Percentiles rank a stretch among this genome's conserved stretches.
Evolutionary conservation across 163 green algal genomes (phyloP).

Genomic region (Chlorella variabilis): DNA sequence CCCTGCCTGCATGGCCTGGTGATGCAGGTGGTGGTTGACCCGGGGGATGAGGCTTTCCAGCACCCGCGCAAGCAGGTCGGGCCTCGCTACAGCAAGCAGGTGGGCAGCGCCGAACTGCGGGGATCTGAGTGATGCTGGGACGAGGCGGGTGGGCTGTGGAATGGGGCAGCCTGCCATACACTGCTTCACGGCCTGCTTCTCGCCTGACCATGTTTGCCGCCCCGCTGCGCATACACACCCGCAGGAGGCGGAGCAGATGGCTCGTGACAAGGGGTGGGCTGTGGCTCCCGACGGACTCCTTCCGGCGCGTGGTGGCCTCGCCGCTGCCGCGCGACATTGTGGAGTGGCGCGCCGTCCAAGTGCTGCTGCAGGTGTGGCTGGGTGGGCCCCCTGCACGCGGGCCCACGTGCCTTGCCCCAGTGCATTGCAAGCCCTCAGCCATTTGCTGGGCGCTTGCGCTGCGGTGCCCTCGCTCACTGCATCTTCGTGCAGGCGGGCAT

Average conservation of each 20-base stretch:
- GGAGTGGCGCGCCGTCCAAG: constrained; percentile 42
- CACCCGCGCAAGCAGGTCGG: constrained; percentile 51
- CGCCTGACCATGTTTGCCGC: too few relatives aligned
- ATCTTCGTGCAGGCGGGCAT: constrained; percentile 8
- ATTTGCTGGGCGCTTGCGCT: background rate
- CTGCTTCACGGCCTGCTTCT: too few relatives aligned
- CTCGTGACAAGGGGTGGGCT: constrained; percentile 37
- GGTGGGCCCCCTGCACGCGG: too few relatives aligned
- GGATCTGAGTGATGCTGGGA: too few relatives aligned
- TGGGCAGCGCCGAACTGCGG: background rate
- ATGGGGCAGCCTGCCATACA: too few relatives aligned
- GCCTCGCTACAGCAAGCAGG: constrained; percentile 33
- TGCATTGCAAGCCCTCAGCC: background rate
- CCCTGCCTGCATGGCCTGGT: too few relatives aligned
- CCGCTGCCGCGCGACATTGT: constrained; percentile 40
- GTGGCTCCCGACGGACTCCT: constrained; percentile 44
- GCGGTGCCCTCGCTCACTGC: background rate
- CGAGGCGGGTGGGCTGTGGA: too few relatives aligned
- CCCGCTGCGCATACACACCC: too few relatives aligned
- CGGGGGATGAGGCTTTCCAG: constrained; percentile 45
- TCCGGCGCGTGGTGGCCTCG: constrained; percentile 44
- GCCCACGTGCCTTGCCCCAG: background rate
- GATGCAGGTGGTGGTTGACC: constrained; percentile 42
- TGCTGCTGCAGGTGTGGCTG: constrained; percentile 44
- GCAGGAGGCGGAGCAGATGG: constrained; percentile 31